Conservation (phyloP, 306 rosid species). For the Casuarina equisetifolia region DNA sequence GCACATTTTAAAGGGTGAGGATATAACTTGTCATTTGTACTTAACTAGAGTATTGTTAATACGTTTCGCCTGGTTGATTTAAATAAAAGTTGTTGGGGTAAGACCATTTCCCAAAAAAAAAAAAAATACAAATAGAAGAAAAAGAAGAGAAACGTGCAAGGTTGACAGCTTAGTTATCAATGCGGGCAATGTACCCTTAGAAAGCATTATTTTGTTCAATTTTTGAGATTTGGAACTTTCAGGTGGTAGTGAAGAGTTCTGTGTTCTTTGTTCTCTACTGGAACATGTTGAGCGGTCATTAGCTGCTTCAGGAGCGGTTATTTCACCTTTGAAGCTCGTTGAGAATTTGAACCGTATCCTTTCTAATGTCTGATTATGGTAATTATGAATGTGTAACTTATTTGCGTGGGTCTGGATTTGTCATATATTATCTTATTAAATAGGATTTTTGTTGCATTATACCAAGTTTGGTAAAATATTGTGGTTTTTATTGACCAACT, state of each 20-base stretch:
- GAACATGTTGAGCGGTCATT: slow-evolving; percentile 53
- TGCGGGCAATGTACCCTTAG: too few species aligned
- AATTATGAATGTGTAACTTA: neutral
- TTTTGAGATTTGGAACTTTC: slow-evolving; percentile 30
- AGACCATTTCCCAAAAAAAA: too few species aligned
- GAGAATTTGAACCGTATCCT: slow-evolving; percentile 81
- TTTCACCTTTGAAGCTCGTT: slow-evolving; percentile 60
- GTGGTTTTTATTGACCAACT: neutral
- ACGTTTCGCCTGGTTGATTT: too few species aligned
- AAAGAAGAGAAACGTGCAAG: too few species aligned
- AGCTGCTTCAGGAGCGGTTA: slow-evolving; percentile 37
- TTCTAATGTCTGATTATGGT: neutral
- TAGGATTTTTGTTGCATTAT: neutral
- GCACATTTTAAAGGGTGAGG: too few species aligned
- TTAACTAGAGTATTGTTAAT: too few species aligned
- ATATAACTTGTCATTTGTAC: too few species aligned
- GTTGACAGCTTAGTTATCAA: too few species aligned
- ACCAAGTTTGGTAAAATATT: neutral
- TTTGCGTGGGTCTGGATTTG: neutral
- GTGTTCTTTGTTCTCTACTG: slow-evolving; percentile 69
- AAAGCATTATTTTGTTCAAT: slow-evolving; percentile 1
- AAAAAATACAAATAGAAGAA: too few species aligned
- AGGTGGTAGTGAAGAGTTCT: slow-evolving; percentile 56
- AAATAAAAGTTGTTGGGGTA: too few species aligned
- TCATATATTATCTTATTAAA: neutral